phyloP scores from a whole-genome alignment of 108 stramenopile genomes.

The Cyclotella kingstonii region DNA sequence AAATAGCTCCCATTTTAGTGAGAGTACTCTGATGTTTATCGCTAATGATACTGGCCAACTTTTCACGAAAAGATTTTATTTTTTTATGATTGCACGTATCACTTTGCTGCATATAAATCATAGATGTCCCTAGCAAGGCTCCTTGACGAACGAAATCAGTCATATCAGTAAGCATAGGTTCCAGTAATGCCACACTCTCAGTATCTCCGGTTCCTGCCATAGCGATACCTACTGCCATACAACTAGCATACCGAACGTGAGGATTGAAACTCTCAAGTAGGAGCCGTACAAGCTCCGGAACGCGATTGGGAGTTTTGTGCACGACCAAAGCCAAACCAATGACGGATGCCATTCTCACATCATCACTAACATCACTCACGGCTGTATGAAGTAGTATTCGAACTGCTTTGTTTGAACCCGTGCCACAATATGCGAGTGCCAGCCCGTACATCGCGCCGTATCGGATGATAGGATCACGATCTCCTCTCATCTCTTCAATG shows the following conservation, averaged over 20 bases:
- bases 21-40: slow-evolving; percentile 96
- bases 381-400: slow-evolving; percentile 96
- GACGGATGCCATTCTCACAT: slow-evolving; percentile 98
- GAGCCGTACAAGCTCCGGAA: slow-evolving; percentile 90
- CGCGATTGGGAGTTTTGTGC: slow-evolving; percentile 94
- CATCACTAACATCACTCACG: slow-evolving; percentile 97
- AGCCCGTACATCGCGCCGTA: slow-evolving; percentile 98
- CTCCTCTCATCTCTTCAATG: slow-evolving; percentile 93
- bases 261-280: slow-evolving; percentile 99
- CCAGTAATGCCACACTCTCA: slow-evolving; percentile 93
- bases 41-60: slow-evolving; percentile 67
- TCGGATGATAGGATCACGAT: slow-evolving; percentile 96
- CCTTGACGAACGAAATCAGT: slow-evolving; percentile 99
- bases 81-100: slow-evolving; percentile 77
- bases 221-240: slow-evolving; percentile 98
- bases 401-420: slow-evolving; percentile 95
- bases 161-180: slow-evolving; percentile 98
- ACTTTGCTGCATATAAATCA: slow-evolving; percentile 98
- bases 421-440: slow-evolving; percentile 97
- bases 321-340: slow-evolving; percentile 96
- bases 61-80: slow-evolving; percentile 87
- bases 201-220: slow-evolving; percentile 94
- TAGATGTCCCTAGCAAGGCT: slow-evolving; percentile 92
- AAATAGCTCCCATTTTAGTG: slow-evolving; percentile 98
- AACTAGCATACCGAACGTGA: slow-evolving; percentile 98